Conservation (phyloP, 768 basidiomycete genomes). For the Mrakia blollopis region DNA sequence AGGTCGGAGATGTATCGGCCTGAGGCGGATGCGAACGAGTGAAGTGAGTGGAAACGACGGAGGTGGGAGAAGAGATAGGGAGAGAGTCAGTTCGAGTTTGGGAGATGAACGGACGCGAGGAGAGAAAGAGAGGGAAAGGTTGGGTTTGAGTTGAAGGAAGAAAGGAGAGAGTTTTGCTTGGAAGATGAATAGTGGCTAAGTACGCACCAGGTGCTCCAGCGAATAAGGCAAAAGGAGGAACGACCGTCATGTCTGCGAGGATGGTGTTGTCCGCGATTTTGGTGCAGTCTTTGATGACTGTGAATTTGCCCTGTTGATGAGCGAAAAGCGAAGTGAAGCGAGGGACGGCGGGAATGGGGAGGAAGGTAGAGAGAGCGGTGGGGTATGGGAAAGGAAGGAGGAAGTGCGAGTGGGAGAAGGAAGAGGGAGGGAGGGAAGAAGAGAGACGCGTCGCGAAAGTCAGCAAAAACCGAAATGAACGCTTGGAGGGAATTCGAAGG, state of each 20-base stretch:
- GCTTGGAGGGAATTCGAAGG: not conserved
- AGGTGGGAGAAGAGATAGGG: not conserved
- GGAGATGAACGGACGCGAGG: not conserved
- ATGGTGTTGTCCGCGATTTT: slow-evolving; percentile 84
- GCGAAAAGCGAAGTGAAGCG: not conserved
- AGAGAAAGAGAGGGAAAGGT: not conserved
- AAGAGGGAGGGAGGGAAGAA: not conserved
- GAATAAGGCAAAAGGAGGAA: slow-evolving; percentile 81
- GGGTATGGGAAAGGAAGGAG: no score
- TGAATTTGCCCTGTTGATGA: slow-evolving; percentile 75
- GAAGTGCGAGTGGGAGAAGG: no score
- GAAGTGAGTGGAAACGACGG: not conserved
- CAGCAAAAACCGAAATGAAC: not conserved
- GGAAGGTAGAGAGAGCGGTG: not conserved
- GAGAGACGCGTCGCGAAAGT: not conserved
- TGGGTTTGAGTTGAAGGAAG: not conserved
- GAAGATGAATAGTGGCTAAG: not conserved
- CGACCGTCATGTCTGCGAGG: slow-evolving; percentile 83
- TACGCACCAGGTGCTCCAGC: slow-evolving; percentile 77
- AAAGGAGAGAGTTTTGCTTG: not conserved
- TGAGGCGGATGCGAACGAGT: slow-evolving; percentile 39
- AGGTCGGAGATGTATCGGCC: slow-evolving; percentile 77
- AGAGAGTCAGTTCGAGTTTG: not conserved
- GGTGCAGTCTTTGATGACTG: slow-evolving; percentile 92
- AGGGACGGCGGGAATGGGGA: not conserved